These are phyloP conservation scores for Cymodocea nodosa DNA, from an alignment of 116 monocot species.

Conservation along the genomic window DNA sequence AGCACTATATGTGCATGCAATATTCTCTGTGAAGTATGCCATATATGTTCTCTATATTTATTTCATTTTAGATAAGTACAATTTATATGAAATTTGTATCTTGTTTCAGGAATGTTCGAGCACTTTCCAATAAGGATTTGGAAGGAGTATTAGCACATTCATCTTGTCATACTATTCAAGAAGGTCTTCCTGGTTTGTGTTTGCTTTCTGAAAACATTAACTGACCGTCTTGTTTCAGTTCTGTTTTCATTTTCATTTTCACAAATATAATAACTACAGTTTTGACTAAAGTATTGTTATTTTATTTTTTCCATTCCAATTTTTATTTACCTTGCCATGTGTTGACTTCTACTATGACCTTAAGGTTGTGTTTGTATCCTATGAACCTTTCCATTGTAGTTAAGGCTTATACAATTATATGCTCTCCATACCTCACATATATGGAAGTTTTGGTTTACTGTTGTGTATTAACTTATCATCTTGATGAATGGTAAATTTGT, in stretches of 20 bases:
- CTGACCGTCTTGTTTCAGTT: too few species aligned
- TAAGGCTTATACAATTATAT: too few species aligned
- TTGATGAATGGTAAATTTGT: too few species aligned
- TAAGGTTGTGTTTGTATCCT: too few species aligned
- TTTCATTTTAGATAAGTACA: background rate
- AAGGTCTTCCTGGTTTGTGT: conserved; percentile 73
- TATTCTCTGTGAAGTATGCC: conserved; percentile 77
- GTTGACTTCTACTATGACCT: too few species aligned
- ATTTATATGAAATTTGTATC: background rate
- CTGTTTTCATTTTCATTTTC: background rate
- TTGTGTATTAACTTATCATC: too few species aligned
- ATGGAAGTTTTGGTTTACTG: too few species aligned
- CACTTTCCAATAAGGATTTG: conserved; percentile 59
- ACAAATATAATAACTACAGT: background rate
- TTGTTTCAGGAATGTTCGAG: conserved; percentile 57
- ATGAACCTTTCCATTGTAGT: too few species aligned
- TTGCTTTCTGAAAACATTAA: background rate
- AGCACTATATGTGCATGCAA: conserved; percentile 69
- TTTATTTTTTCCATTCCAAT: too few species aligned
- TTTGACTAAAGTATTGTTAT: too few species aligned
- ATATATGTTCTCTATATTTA: background rate
- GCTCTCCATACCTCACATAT: too few species aligned
- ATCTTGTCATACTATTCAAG: conserved; percentile 24
- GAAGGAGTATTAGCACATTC: conserved; percentile 44
- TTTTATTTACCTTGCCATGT: too few species aligned